Percentiles rank a stretch among this genome's conserved stretches.
phyloP scores from a whole-genome alignment of 1,284 basidiomycete genomes.

The Pseudozyma pruni region DNA sequence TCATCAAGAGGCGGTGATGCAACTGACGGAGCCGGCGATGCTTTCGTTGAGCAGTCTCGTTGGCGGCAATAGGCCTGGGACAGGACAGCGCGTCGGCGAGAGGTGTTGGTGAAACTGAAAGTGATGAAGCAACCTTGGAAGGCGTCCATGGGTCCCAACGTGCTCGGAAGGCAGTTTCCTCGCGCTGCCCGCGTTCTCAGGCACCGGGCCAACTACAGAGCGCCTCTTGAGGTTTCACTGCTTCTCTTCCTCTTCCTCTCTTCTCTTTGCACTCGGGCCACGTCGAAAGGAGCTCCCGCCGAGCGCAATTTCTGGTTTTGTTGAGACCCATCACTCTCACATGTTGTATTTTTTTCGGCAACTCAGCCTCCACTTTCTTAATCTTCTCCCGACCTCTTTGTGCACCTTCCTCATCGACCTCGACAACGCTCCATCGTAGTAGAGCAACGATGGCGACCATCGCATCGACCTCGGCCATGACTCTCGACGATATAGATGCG shows the following conservation, averaged over 20 bases:
- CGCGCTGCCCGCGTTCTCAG: too few species aligned
- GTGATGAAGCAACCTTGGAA: too few species aligned
- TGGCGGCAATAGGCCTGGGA: too few species aligned
- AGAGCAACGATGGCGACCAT: constrained; percentile 16
- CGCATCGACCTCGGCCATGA: constrained; percentile 14
- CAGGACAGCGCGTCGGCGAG: too few species aligned
- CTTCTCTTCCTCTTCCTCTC: too few species aligned
- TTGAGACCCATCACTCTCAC: background rate
- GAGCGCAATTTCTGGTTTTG: background rate
- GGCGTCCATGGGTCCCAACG: too few species aligned
- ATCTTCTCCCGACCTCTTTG: background rate
- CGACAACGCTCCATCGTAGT: background rate
- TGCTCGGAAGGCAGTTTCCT: too few species aligned
- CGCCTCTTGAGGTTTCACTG: too few species aligned
- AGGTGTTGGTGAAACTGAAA: too few species aligned
- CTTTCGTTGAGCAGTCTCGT: background rate
- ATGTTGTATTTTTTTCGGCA: background rate
- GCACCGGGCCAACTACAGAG: too few species aligned
- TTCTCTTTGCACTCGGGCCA: too few species aligned
- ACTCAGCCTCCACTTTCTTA: constrained; percentile 41
- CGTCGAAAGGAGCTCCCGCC: constrained; percentile 9
- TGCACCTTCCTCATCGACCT: background rate
- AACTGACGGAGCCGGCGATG: background rate
- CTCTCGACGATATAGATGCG: constrained; percentile 31
- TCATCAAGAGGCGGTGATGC: too few species aligned